Evolutionary conservation across 2,329 filamentous ascomycete species (phyloP).

Genomic region (Ceratocystis alfenasii): DNA sequence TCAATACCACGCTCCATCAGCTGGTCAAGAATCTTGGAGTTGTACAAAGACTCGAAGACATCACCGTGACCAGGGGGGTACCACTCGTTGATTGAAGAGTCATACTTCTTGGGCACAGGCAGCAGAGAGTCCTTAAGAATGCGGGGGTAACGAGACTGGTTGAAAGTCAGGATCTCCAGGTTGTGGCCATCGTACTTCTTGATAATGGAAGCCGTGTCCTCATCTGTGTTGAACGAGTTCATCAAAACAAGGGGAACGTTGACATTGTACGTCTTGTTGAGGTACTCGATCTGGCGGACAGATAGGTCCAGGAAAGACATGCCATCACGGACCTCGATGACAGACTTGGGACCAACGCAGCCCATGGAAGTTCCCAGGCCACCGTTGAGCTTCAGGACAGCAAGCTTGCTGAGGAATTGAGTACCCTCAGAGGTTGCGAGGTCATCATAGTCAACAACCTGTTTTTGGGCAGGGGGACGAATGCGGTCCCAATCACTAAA

Average conservation of each 20-base stretch:
- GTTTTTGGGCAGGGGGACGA: conserved; percentile 77
- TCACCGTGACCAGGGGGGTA: conserved; percentile 98
- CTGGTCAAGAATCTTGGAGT: conserved; percentile 95
- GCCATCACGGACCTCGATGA: conserved; percentile 98
- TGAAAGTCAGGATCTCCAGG: conserved; percentile 98
- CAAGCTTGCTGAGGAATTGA: conserved; percentile 91
- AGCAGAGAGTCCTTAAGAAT: conserved; percentile 97
- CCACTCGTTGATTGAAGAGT: conserved; percentile 89
- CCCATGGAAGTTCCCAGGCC: conserved; percentile 99
- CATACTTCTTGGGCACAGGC: conserved; percentile 78
- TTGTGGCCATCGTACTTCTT: conserved; percentile 99
- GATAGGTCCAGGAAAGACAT: conserved; percentile 99
- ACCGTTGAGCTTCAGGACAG: conserved; percentile 97
- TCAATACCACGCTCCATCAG: conserved; percentile 90
- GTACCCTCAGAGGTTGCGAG: conserved; percentile 83
- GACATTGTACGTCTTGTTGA: conserved; percentile 94
- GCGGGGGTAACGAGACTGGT: conserved; percentile 96
- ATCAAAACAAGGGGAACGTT: conserved; percentile 98
- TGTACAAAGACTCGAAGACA: conserved; percentile 98
- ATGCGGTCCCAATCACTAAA: conserved; percentile 90
- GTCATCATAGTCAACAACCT: conserved; percentile 90
- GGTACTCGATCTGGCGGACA: conserved; percentile 95
- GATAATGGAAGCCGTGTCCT: conserved; percentile 96
- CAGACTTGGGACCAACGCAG: conserved; percentile 96
- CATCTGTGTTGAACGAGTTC: conserved; percentile 99